A percentile compares a stretch with the other conserved stretches of the same genome.
Evolutionary conservation across 2,329 filamentous ascomycete species (phyloP).

Genomic region (Paramyrothecium sp.): DNA sequence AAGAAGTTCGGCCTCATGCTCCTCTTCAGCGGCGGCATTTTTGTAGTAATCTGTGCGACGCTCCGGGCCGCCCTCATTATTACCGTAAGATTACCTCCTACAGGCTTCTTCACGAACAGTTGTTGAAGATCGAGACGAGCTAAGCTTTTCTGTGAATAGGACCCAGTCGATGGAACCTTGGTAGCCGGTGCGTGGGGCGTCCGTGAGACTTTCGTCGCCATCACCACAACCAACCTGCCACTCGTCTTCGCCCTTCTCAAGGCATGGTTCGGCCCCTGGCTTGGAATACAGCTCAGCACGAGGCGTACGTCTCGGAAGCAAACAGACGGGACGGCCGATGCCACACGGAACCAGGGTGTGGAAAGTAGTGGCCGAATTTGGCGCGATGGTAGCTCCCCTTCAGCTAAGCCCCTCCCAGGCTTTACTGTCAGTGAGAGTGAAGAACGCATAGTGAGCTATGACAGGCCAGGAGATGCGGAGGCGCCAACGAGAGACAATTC

Average conservation of each 20-base stretch:
- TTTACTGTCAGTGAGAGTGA: too few relatives aligned
- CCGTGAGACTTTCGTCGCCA: conserved; percentile 39
- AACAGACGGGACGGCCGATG: conserved; percentile 12
- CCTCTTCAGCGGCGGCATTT: conserved; percentile 36
- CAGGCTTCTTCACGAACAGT: not conserved
- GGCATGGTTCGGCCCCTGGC: conserved; percentile 31
- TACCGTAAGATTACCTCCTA: conserved; percentile 18
- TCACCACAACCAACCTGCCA: conserved; percentile 37
- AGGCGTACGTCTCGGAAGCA: conserved; percentile 31
- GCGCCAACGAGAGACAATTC: too few relatives aligned
- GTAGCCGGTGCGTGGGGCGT: conserved; percentile 36
- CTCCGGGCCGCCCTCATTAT: conserved; percentile 34
- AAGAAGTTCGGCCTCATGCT: conserved; percentile 32
- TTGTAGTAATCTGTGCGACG: conserved; percentile 35
- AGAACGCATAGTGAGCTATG: too few relatives aligned
- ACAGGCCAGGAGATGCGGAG: too few relatives aligned
- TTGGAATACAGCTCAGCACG: conserved; percentile 11
- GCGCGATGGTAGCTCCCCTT: too few relatives aligned
- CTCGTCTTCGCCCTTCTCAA: conserved; percentile 42
- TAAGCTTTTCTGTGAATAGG: conserved; percentile 16
- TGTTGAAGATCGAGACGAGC: not conserved
- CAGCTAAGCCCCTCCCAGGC: too few relatives aligned
- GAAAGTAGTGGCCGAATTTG: too few relatives aligned
- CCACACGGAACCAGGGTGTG: too few relatives aligned
- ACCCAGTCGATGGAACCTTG: conserved; percentile 33